A percentile compares a stretch with the other conserved stretches of the same genome.
Evolutionary conservation across 164 flowering plant species (phyloP).

Genomic region (Euptelea pleiosperma): DNA sequence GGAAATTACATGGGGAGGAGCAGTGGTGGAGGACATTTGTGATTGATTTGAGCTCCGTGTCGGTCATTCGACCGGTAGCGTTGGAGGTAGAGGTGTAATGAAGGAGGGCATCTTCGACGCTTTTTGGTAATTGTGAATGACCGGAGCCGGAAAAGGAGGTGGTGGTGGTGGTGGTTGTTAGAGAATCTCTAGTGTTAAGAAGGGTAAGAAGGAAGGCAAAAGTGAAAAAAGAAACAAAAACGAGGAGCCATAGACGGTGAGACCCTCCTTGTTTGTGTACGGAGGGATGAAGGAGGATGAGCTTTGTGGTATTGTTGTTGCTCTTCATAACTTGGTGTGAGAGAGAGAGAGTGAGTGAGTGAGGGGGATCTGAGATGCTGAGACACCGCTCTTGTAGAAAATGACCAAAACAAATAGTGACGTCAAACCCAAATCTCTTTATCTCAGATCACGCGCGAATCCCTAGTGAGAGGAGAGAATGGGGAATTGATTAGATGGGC

Average conservation of each 20-base stretch:
- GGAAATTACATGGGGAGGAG: conserved; percentile 58
- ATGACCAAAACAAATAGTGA: no score
- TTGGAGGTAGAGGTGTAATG: conserved; percentile 61
- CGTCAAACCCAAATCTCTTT: no score
- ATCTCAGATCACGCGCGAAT: no score
- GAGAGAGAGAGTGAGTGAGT: background rate
- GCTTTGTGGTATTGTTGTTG: conserved; percentile 18
- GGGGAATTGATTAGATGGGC: no score
- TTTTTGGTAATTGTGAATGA: conserved; percentile 21
- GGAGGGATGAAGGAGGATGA: conserved; percentile 30
- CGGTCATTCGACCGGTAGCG: conserved; percentile 49
- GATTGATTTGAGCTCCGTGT: conserved; percentile 46
- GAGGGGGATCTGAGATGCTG: no score
- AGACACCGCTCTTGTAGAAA: no score
- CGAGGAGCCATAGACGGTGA: conserved; percentile 55
- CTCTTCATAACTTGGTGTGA: background rate
- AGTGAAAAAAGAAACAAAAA: conserved; percentile 58
- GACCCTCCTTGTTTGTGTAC: conserved; percentile 23
- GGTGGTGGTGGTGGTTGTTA: conserved; percentile 13
- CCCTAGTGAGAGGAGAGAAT: no score
- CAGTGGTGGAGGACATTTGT: conserved; percentile 44
- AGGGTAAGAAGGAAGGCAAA: conserved; percentile 50
- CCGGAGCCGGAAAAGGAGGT: conserved; percentile 14
- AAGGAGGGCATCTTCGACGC: conserved; percentile 50
- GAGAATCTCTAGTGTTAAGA: conserved; percentile 28